Conservation (phyloP, 73 alveolate genomes). For the Diophrys sp. region DNA sequence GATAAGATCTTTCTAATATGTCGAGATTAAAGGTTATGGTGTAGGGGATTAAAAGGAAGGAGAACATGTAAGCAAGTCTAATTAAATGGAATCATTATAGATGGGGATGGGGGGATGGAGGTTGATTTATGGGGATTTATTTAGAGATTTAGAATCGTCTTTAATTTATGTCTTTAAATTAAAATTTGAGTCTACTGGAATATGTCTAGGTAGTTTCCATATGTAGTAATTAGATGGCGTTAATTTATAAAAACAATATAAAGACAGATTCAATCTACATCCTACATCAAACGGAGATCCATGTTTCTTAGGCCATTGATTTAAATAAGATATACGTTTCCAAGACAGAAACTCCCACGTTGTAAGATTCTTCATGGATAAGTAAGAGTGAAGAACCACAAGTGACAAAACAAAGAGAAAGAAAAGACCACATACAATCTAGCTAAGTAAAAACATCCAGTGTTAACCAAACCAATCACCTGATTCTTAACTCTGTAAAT, state of each 20-base stretch:
- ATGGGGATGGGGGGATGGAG: no score
- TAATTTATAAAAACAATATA: slow-evolving; percentile 32
- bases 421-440: slow-evolving; percentile 2
- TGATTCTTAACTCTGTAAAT: not conserved
- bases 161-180: no score
- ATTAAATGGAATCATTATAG: no score
- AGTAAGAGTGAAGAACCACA: slow-evolving; percentile 27
- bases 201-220: slow-evolving; percentile 21
- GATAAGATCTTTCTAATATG: no score
- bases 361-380: slow-evolving; percentile 38
- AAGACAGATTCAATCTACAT: not conserved
- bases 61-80: no score
- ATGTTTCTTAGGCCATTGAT: slow-evolving; percentile 59
- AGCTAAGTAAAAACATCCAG: not conserved
- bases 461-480: not conserved
- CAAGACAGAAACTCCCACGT: slow-evolving; percentile 65
- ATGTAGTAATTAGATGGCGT: slow-evolving; percentile 19
- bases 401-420: slow-evolving; percentile 28
- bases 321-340: slow-evolving; percentile 60
- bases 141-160: no score
- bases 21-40: no score
- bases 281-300: slow-evolving; percentile 71
- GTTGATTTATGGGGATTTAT: no score
- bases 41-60: no score
- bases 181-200: no score